Evolutionary conservation across 768 basidiomycete species (phyloP), one percentile per base, ranked within the genome.

Genomic region (Pulveroboletus sp.): DNA sequence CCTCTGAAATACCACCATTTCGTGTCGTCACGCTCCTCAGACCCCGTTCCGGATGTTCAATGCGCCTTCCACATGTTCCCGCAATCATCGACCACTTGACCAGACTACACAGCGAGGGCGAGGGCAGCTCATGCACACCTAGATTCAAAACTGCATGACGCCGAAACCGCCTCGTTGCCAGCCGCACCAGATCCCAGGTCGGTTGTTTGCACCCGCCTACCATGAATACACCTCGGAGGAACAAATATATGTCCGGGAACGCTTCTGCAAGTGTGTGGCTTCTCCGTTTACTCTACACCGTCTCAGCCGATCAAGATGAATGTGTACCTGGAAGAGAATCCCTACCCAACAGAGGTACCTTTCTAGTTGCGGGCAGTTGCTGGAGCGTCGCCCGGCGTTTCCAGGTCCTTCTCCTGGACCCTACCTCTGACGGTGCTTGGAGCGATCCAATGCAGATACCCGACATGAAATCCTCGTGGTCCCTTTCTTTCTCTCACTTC

Each of bases 391-490:
- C 52, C 40, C 53, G 54, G 63, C 40, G 39, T 63, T 58, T 58
- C 62, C 45, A 60, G 33, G 51, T 42, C 33, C 50, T 56, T 52
- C 60, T 57, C 50, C 44, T 56, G 54, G 56, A 50, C 57, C 56
- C 54, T 61, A 46, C 55, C 39, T 56, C 56, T 44, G 52, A 58
- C 57, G 17, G 54, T 57, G 52, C 53, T 60, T 68, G 61, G 64
- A 64, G 62, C 59, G 66, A 69, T 69, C 57, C 54, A 57, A 57
- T 56, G 52, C 65, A 69, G 66, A 69, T 68, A 68, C 60, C 64
- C 66, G 66, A 68, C 60, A 68, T 68, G 68, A 68, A 64, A 39
- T 58, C 62, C 67, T 64, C 67, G 64, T 68, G 65, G 60, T 37
- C 51, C 41, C 51, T 62, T 49, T 56, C 57, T 58, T 47, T 56